These are phyloP conservation scores for Osmanthus fragrans DNA, from an alignment of 257 asterid species.

Conservation along the genomic window DNA sequence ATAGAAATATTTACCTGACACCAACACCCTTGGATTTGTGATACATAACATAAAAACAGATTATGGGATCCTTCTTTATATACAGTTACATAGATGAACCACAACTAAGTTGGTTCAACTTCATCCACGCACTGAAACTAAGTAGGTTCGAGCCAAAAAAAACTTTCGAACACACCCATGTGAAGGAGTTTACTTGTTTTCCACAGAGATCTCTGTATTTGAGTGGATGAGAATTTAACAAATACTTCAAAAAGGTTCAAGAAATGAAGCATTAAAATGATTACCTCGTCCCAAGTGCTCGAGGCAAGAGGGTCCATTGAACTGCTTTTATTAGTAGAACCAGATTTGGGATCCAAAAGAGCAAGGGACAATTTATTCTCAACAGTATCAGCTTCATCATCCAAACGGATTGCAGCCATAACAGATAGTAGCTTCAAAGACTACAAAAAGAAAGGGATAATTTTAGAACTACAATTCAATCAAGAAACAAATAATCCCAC, in stretches of 20 bases:
- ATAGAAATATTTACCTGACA: neutral
- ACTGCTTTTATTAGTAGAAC: conserved; percentile 52
- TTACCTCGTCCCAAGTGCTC: conserved; percentile 88
- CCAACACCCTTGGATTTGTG: neutral
- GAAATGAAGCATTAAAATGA: conserved; percentile 2
- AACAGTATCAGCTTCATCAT: conserved; percentile 62
- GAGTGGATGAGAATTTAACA: neutral
- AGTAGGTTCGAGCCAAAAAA: neutral
- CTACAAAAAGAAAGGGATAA: conserved; percentile 33
- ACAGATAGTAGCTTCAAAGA: conserved; percentile 80
- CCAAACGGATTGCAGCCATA: conserved; percentile 86
- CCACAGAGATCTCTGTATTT: neutral
- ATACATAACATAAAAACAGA: neutral
- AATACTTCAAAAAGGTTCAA: neutral
- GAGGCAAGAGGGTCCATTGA: conserved; percentile 81
- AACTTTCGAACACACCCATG: neutral
- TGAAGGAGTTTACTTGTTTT: neutral
- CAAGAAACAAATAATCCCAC: conserved; percentile 13
- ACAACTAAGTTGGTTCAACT: neutral
- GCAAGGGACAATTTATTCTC: conserved; percentile 70
- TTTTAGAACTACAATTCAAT: conserved; percentile 1
- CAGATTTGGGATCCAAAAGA: conserved; percentile 63
- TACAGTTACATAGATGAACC: neutral
- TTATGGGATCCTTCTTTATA: neutral
- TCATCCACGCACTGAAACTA: neutral